These are phyloP conservation scores for Talaromyces proteolyticus DNA, from an alignment of 495 filamentous ascomycete species.

Conservation along the genomic window DNA sequence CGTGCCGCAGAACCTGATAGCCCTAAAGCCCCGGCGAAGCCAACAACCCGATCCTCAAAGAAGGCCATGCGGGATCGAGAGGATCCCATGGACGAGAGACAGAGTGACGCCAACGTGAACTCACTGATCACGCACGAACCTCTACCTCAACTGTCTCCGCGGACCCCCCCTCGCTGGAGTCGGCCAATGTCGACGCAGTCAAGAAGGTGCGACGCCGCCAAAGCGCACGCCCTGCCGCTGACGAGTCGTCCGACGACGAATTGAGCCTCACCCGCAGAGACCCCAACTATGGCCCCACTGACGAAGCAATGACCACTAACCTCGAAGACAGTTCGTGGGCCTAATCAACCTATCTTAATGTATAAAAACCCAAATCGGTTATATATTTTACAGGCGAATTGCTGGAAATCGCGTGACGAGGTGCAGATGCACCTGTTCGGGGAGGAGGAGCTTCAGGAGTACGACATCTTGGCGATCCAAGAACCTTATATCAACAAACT, in stretches of 20 bases:
- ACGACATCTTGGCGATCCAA: background rate
- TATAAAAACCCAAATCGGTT: background rate
- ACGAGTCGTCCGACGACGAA: background rate
- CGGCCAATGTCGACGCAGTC: too few relatives aligned
- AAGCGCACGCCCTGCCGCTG: background rate
- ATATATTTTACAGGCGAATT: background rate
- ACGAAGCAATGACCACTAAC: background rate
- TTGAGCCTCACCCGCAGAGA: background rate
- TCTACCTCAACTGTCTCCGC: background rate
- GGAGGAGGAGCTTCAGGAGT: background rate
- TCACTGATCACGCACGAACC: background rate
- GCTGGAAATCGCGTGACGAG: slow-evolving; percentile 1
- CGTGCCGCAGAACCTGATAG: background rate
- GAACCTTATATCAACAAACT: background rate
- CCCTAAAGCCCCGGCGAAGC: background rate
- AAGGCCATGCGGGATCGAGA: background rate
- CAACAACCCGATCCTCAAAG: background rate
- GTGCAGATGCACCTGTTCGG: background rate
- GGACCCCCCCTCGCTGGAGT: background rate
- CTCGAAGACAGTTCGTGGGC: too few relatives aligned
- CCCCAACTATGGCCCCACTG: background rate
- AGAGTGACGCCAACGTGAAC: background rate
- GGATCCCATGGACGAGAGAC: background rate
- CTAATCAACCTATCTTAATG: background rate
- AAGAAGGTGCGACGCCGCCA: background rate